A percentile compares a stretch with the other conserved stretches of the same genome.
Conservation (phyloP, 306 rosid genomes). For the Pyrus betulifolia region DNA sequence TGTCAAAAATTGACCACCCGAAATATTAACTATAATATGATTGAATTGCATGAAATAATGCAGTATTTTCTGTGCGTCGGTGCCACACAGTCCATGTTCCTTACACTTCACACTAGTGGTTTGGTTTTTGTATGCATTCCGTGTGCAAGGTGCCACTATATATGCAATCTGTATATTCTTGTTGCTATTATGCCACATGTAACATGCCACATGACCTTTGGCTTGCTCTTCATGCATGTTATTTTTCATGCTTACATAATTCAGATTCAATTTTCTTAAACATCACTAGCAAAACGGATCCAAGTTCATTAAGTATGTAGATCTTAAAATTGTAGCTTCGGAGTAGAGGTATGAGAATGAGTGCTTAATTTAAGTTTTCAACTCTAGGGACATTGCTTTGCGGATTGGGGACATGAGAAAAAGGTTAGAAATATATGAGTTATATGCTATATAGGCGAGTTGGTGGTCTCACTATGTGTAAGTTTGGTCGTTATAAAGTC, state of each 20-base stretch:
- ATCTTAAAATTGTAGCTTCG: background rate
- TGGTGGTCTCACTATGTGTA: background rate
- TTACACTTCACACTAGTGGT: background rate
- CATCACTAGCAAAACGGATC: background rate
- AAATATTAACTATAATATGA: background rate
- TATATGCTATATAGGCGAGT: background rate
- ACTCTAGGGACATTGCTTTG: too few relatives aligned
- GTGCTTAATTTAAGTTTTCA: too few relatives aligned
- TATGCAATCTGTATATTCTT: background rate
- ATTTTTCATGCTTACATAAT: background rate
- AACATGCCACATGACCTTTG: background rate
- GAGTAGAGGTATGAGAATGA: too few relatives aligned
- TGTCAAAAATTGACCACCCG: conserved; percentile 2
- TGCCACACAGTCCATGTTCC: background rate
- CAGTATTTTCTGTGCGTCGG: background rate
- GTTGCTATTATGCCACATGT: background rate
- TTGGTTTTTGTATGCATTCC: background rate
- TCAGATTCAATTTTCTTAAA: background rate
- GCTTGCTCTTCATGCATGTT: background rate
- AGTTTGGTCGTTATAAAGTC: too few relatives aligned
- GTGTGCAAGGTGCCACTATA: background rate
- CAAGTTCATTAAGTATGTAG: background rate
- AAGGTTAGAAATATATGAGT: background rate
- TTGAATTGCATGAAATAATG: background rate
- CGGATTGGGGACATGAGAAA: background rate